Base-by-base conservation (phyloP, 2,329 filamentous ascomycete species). In the Ceratocystis smalleyi region DNA sequence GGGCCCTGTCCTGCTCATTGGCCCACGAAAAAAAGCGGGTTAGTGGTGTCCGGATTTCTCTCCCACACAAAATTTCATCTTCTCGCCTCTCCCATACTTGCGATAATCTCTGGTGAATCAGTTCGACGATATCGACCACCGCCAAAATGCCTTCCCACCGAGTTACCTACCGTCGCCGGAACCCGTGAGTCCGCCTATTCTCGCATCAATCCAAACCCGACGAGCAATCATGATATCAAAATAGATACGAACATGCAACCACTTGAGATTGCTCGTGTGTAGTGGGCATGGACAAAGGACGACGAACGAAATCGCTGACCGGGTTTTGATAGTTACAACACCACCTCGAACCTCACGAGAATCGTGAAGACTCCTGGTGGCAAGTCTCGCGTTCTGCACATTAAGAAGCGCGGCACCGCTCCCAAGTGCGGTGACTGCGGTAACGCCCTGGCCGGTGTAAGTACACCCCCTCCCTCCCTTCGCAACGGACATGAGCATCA, bases 381-480 rank as follows among this genome's bases (percentile, higher is more conserved):
- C 77, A 85, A 92, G 78, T 86, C 96, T 75, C 87, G 94, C 78
- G 87, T 96, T 77, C 88, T 97, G 73, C 92, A 99, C 87, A 91
- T 96, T 83, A 97, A 97, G 89, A 99, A 99, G 90, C 89, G 87
- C 78, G 94, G 91, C 73, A 95, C 91, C 77, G 88, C 91, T 70
- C 94, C 94, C 76, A 99, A 99, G 85, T 99, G 94, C 78, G 89
- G 95, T 84, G 94, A 99, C 84, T 99, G 95, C 77, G 94, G 94
- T 76, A 85, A 85, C 82, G 97, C 97, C 83, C 88, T 99, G 75
- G 85, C 90, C 76, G 94, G 94, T 79, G 91, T 99, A 89, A 88
- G 91, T 95, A 40, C 35, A 1, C 69, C 66, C 69, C 27, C 12
- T 69, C 65, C 69, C 19, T 51, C 43, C 4, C 15, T 24, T 43